Evolutionary conservation across 179 eudicot species (phyloP).

Genomic region (Sideroxylon spinosum): DNA sequence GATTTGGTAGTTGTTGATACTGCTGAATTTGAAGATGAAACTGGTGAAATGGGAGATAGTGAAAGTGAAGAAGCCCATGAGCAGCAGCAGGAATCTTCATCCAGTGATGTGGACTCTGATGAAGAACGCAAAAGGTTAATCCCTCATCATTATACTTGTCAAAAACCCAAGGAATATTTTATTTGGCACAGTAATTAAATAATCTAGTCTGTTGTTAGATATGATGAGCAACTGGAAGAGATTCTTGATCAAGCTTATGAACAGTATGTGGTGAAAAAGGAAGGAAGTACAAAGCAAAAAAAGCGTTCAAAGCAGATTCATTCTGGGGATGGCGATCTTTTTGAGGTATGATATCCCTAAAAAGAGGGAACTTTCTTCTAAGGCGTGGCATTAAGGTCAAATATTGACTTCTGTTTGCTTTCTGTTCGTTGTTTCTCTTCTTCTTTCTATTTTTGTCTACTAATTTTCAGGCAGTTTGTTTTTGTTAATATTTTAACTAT

Average conservation of each 20-base stretch:
- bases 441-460: background rate
- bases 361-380: background rate
- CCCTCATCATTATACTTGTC: slow-evolving; percentile 4
- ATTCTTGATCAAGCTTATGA: slow-evolving; percentile 76
- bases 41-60: slow-evolving; percentile 37
- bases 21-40: slow-evolving; percentile 61
- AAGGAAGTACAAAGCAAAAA: slow-evolving; percentile 77
- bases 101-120: slow-evolving; percentile 72
- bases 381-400: background rate
- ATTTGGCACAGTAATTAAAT: background rate
- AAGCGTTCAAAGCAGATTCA: slow-evolving; percentile 60
- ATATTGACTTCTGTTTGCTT: background rate
- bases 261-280: slow-evolving; percentile 48
- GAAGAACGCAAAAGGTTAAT: slow-evolving; percentile 64
- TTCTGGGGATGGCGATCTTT: slow-evolving; percentile 39
- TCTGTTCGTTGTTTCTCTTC: background rate
- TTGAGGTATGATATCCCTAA: slow-evolving; percentile 35
- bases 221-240: slow-evolving; percentile 64
- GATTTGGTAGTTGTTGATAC: slow-evolving; percentile 72
- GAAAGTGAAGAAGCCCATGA: slow-evolving; percentile 44
- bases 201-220: slow-evolving; percentile 35
- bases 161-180: background rate
- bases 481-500: too few species aligned
- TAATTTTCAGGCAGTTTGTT: too few species aligned
- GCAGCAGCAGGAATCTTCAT: slow-evolving; percentile 29